A percentile compares a stretch with the other conserved stretches of the same genome.
phyloP scores from a whole-genome alignment of 805 yeast genomes.

The Schizosaccharomyces octosporus region DNA sequence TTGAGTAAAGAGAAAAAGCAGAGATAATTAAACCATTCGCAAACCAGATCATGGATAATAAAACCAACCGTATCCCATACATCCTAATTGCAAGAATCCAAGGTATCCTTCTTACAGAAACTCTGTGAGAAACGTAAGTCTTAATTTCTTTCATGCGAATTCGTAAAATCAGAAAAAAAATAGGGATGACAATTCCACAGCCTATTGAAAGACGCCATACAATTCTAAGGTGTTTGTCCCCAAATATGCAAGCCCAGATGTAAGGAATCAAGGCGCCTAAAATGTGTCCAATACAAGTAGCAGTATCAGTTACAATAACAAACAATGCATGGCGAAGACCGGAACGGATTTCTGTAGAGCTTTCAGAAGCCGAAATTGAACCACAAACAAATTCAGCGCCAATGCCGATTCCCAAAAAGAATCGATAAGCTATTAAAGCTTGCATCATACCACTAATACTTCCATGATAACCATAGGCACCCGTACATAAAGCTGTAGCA shows the following conservation, averaged over 20 bases:
- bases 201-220: slow-evolving; percentile 87
- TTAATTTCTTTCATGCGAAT: slow-evolving; percentile 50
- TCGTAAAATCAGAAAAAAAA: slow-evolving; percentile 53
- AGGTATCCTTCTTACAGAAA: slow-evolving; percentile 41
- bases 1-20: slow-evolving; percentile 67
- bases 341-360: slow-evolving; percentile 50
- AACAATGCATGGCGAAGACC: slow-evolving; percentile 77
- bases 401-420: slow-evolving; percentile 65
- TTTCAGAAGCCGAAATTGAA: slow-evolving; percentile 81
- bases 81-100: slow-evolving; percentile 44
- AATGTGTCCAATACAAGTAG: slow-evolving; percentile 76
- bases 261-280: slow-evolving; percentile 62
- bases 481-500: slow-evolving; percentile 58
- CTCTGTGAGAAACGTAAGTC: slow-evolving; percentile 41
- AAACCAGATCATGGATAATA: slow-evolving; percentile 69
- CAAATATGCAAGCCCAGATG: slow-evolving; percentile 64
- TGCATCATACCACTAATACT: slow-evolving; percentile 53
- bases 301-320: slow-evolving; percentile 63
- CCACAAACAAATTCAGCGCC: slow-evolving; percentile 93
- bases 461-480: slow-evolving; percentile 52
- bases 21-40: slow-evolving; percentile 69
- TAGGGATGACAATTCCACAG: slow-evolving; percentile 71
- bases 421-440: slow-evolving; percentile 62
- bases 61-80: slow-evolving; percentile 55
- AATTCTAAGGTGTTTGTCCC: slow-evolving; percentile 40